Conservation (phyloP, 306 rosid species). For the Potentilla sterilis region DNA sequence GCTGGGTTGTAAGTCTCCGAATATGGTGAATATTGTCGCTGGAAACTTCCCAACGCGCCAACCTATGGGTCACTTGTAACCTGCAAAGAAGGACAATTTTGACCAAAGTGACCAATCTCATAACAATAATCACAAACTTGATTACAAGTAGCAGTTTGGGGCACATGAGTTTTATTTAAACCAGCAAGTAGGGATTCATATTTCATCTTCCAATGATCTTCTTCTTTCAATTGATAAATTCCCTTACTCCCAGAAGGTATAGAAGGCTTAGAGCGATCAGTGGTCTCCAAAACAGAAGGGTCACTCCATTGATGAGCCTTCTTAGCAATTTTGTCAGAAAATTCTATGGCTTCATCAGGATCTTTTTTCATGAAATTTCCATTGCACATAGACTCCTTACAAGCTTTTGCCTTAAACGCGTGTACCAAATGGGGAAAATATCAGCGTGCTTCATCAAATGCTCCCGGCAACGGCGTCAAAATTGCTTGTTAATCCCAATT, state of each 20-base stretch:
- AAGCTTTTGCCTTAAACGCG: no score
- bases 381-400: neutral
- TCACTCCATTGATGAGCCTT: neutral
- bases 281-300: neutral
- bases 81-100: no score
- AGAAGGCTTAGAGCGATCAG: neutral
- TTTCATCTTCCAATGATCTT: neutral
- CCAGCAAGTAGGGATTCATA: neutral
- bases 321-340: neutral
- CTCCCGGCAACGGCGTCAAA: no score
- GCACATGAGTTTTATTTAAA: neutral
- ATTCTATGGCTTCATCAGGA: neutral
- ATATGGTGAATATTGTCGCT: neutral
- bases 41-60: neutral
- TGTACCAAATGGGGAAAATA: neutral
- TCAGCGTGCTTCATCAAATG: neutral
- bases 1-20: neutral
- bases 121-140: no score
- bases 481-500: no score
- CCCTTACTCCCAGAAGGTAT: neutral
- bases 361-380: neutral
- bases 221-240: neutral
- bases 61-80: neutral
- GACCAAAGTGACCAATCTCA: no score
- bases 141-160: neutral